Percentiles rank a stretch among this genome's conserved stretches.
phyloP scores from a whole-genome alignment of 2,329 filamentous ascomycete species.

The Colletotrichum tamarilloi region DNA sequence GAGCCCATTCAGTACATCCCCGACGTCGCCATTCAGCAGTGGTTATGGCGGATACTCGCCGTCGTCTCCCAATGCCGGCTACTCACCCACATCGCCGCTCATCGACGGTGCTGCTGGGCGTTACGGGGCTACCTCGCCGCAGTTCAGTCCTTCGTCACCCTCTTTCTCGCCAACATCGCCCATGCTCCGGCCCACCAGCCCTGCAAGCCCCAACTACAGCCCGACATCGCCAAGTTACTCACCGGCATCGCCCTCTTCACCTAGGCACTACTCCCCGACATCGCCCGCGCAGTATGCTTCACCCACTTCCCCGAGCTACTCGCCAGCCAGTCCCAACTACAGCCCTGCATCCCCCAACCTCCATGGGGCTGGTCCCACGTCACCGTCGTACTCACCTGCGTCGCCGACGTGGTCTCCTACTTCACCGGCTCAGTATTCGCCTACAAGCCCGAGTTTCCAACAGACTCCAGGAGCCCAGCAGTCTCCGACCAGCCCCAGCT shows the following conservation, averaged over 20 bases:
- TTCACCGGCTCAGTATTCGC: constrained; percentile 72
- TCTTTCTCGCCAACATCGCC: constrained; percentile 74
- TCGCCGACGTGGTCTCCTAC: constrained; percentile 85
- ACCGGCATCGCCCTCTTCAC: constrained; percentile 68
- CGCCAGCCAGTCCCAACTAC: constrained; percentile 77
- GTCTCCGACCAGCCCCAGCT: constrained; percentile 76
- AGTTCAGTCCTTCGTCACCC: constrained; percentile 72
- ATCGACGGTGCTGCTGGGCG: constrained; percentile 63
- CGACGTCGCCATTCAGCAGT: constrained; percentile 71
- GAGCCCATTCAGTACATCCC: constrained; percentile 80
- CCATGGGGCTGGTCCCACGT: constrained; percentile 56
- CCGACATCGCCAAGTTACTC: constrained; percentile 75
- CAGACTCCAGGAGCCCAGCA: constrained; percentile 63
- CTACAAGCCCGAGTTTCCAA: constrained; percentile 71
- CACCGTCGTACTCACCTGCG: constrained; percentile 74
- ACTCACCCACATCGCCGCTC: constrained; percentile 82
- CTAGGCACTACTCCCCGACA: constrained; percentile 72
- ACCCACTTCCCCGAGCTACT: constrained; percentile 79
- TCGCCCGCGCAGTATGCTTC: constrained; percentile 81
- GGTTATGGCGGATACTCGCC: constrained; percentile 76
- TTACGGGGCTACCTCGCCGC: constrained; percentile 66
- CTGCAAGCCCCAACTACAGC: constrained; percentile 71
- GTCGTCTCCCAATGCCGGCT: constrained; percentile 78
- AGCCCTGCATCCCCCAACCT: constrained; percentile 74
- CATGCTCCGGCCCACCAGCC: constrained; percentile 65